Evolutionary conservation across 1,284 basidiomycete species (phyloP).

Genomic region (Inonotus hispidus): DNA sequence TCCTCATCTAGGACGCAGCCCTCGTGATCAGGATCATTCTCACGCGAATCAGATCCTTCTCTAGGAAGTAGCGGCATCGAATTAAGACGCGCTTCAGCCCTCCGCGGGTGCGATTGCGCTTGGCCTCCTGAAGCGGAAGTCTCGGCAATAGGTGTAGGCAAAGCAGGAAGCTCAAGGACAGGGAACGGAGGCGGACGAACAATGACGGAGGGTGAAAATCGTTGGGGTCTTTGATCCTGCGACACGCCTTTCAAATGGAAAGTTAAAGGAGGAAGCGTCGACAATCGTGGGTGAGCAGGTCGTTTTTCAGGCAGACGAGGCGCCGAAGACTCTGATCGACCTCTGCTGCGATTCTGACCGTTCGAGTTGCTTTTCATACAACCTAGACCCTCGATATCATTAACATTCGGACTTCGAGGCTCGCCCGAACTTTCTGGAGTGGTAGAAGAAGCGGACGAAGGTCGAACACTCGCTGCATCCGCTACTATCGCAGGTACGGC

Average conservation of each 20-base stretch:
- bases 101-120: constrained; percentile 11
- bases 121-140: constrained; percentile 16
- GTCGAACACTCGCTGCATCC: constrained; percentile 6
- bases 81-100: constrained; percentile 30
- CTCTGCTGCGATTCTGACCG: not conserved
- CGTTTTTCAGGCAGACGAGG: not conserved
- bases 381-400: not conserved
- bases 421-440: not conserved
- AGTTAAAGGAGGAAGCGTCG: constrained; percentile 8
- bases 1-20: constrained; percentile 31
- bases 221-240: constrained; percentile 19
- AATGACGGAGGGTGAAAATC: constrained; percentile 47
- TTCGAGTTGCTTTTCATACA: not conserved
- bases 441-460: not conserved
- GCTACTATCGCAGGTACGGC: constrained; percentile 11
- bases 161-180: constrained; percentile 43
- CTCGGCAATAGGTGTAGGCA: constrained; percentile 26
- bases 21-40: constrained; percentile 35
- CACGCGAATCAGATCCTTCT: constrained; percentile 34
- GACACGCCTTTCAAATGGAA: constrained; percentile 3
- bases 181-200: constrained; percentile 45
- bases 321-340: not conserved
- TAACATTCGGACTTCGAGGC: not conserved
- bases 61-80: constrained; percentile 47
- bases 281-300: constrained; percentile 5